Evolutionary conservation across 805 yeast species (phyloP), one percentile per base, ranked within the genome.

Genomic region (Torulaspora maleeae): DNA sequence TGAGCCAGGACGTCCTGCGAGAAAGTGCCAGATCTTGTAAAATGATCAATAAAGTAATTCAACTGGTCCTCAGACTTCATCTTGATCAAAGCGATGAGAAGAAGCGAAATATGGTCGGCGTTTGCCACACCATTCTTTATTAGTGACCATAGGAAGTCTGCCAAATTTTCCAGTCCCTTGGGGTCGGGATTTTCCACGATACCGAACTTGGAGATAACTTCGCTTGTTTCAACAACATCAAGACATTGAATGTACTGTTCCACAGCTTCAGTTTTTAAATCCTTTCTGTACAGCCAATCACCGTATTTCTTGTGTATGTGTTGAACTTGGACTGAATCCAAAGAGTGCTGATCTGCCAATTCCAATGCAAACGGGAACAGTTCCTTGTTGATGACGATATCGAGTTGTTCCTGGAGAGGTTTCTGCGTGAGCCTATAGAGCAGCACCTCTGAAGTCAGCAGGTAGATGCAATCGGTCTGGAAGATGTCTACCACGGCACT

Each of bases 41-140:
- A 62, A 45, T 67, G 71, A 2, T 73, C 67, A 19, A 87, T 73
- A 55, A 86, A 88, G 4, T 61, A 53, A 30, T 73, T 73, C 22
- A 91, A 68, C 38, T 81, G 81, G 1, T 73, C 76, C 2, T 72
- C 73, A 48, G 75, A 75, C 49, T 83, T 85, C 54, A 87, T 66
- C 58, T 89, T 88, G 49, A 95, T 86, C 56, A 83, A 81, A 40
- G 91, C 80, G 49, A 91, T 83, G 20, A 90, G 64, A 33, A 90
- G 69, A 20, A 91, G 65, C 0, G 96, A 89, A 5, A 88, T 75
- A 62, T 91, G 97, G 58, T 89, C 95, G 25, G 78, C 73, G n/a
- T 78, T 77, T 0, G 95, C 82, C 11, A 74, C 53, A 2, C 75
- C 73, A 35, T 72, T 63, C 6, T 73, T 73, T 43, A 84, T 71